Percentiles rank a stretch among this genome's conserved stretches.
Conservation (phyloP, 2,329 filamentous ascomycete species). For the Pseudofabraea citricarpa region DNA sequence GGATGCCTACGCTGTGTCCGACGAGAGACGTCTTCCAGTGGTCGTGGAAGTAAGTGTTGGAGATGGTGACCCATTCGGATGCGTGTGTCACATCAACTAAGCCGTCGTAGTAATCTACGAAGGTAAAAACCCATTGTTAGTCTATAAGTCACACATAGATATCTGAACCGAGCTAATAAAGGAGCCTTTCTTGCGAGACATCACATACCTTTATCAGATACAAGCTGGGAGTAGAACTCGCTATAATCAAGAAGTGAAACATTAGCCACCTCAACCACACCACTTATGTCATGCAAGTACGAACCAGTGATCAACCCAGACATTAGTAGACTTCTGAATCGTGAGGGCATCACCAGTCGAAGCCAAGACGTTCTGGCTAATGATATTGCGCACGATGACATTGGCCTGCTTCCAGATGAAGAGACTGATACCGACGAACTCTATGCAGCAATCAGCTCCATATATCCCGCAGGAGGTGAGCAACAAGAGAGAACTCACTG, state of each 20-base stretch:
- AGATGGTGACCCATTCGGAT: conserved; percentile 38
- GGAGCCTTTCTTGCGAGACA: too few species aligned
- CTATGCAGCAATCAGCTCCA: conserved; percentile 5
- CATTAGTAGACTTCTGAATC: conserved; percentile 50
- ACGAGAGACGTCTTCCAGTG: conserved; percentile 29
- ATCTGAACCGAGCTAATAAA: too few species aligned
- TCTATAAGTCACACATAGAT: too few species aligned
- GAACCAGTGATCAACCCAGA: conserved; percentile 61
- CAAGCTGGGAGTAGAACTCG: conserved; percentile 33
- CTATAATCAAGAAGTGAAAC: neutral
- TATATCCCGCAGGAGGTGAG: conserved; percentile 14
- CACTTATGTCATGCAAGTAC: neutral
- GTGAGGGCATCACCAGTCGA: conserved; percentile 54
- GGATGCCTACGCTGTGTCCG: conserved; percentile 24
- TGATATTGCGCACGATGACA: conserved; percentile 59
- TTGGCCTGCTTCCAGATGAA: conserved; percentile 49
- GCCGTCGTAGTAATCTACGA: conserved; percentile 38
- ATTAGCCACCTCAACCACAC: neutral
- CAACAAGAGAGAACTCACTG: conserved; percentile 12
- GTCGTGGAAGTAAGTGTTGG: conserved; percentile 38
- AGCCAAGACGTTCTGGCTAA: conserved; percentile 51
- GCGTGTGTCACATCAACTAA: conserved; percentile 40
- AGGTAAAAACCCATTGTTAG: too few species aligned
- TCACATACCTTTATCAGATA: conserved; percentile 36
- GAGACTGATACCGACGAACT: conserved; percentile 1